Percentiles rank a stretch among this genome's conserved stretches.
Conservation (phyloP, 1,139 yeast species). For the Scheffersomyces insectosa region DNA sequence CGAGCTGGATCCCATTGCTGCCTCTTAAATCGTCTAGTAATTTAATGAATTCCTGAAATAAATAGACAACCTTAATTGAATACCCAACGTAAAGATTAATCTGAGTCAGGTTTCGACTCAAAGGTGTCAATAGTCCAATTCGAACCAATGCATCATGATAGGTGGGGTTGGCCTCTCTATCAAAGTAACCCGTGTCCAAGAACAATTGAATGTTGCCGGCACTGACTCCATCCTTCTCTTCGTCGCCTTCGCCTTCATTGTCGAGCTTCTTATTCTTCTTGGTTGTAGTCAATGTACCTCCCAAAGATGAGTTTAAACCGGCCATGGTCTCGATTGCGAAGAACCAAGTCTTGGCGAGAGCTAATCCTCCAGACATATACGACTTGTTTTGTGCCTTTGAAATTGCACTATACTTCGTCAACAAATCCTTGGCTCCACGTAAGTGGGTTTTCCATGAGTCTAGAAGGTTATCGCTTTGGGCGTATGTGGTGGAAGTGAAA, state of each 20-base stretch:
- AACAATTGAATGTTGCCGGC: constrained; percentile 20
- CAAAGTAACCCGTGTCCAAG: constrained; percentile 37
- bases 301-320: constrained; percentile 30
- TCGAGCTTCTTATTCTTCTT: constrained; percentile 1
- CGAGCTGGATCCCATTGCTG: constrained; percentile 16
- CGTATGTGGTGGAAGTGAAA: constrained; percentile 33
- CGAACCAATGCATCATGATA: constrained; percentile 35
- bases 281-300: constrained; percentile 28
- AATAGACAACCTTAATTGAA: constrained; percentile 27
- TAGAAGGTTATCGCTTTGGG: constrained; percentile 17
- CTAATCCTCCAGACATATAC: constrained; percentile 36
- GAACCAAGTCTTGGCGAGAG: constrained; percentile 47
- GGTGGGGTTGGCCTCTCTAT: constrained; percentile 25
- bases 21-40: constrained; percentile 23
- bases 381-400: constrained; percentile 11
- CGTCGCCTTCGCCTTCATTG: constrained; percentile 6
- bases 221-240: constrained; percentile 12
- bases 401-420: constrained; percentile 31
- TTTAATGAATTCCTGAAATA: constrained; percentile 30
- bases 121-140: constrained; percentile 27
- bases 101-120: constrained; percentile 15
- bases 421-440: constrained; percentile 42
- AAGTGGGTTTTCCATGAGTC: constrained; percentile 42
- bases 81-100: constrained; percentile 40
- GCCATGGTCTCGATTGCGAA: constrained; percentile 44